These are phyloP conservation scores for Russula ochroleuca DNA, from an alignment of 768 basidiomycete genomes.

Conservation along the genomic window DNA sequence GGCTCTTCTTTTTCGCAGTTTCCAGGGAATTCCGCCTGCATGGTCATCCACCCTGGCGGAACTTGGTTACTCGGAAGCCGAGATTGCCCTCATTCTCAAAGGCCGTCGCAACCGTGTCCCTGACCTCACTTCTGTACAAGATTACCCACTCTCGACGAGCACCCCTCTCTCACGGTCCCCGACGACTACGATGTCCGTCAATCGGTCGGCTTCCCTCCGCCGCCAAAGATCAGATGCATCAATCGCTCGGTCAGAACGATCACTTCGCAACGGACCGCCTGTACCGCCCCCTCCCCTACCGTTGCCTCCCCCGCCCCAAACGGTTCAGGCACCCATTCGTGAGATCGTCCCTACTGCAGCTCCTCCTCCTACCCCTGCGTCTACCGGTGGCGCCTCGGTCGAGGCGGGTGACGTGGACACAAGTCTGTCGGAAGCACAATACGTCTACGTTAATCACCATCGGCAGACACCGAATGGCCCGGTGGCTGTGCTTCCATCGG, in stretches of 20 bases:
- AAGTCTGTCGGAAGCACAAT: constrained; percentile 20
- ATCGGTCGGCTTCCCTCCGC: constrained; percentile 19
- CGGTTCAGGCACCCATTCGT: not conserved
- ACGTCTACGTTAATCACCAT: constrained; percentile 12
- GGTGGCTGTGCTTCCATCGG: constrained; percentile 3
- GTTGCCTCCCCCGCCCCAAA: constrained; percentile 3
- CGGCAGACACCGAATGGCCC: not conserved
- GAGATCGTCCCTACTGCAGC: not conserved
- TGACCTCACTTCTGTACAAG: not conserved
- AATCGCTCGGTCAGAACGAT: constrained; percentile 24
- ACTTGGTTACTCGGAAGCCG: constrained; percentile 28
- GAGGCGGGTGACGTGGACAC: not conserved
- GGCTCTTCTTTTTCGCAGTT: constrained; percentile 10
- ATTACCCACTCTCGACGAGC: not conserved
- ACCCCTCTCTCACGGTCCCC: constrained; percentile 20
- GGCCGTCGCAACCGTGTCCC: constrained; percentile 24
- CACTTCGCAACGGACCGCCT: constrained; percentile 11
- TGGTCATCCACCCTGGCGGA: constrained; percentile 23
- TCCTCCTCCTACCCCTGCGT: constrained; percentile 16
- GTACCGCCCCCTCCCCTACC: constrained; percentile 22
- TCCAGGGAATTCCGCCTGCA: constrained; percentile 23
- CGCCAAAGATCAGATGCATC: constrained; percentile 25
- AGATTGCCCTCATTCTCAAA: constrained; percentile 25
- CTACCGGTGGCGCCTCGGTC: not conserved
- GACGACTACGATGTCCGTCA: constrained; percentile 10